Conservation (phyloP, 345 rosid genomes). For the Rubroshorea leprosula region DNA sequence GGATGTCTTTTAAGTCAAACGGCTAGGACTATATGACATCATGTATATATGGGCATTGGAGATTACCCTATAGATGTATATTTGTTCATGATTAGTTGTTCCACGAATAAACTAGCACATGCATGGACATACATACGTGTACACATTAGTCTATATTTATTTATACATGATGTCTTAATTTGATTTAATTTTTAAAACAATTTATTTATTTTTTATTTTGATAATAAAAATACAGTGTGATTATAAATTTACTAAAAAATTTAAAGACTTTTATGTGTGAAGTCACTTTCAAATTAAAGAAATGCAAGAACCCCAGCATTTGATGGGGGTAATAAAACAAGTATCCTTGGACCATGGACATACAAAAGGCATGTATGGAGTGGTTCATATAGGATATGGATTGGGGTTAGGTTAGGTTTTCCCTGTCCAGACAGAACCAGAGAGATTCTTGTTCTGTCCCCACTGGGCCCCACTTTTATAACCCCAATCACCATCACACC, state of each 20-base stretch:
- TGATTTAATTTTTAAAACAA: no score
- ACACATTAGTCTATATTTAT: no score
- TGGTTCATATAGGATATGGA: background rate
- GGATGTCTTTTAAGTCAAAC: conserved; percentile 41
- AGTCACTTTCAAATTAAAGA: background rate
- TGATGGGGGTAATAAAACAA: background rate
- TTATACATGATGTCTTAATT: no score
- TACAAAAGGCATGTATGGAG: background rate
- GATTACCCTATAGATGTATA: background rate
- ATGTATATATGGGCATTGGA: conserved; percentile 20
- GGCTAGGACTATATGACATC: conserved; percentile 58
- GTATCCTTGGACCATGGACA: background rate
- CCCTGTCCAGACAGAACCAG: background rate
- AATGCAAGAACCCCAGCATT: background rate
- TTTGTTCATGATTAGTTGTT: no score
- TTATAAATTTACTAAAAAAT: no score
- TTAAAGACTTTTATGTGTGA: no score
- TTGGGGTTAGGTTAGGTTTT: background rate
- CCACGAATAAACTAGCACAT: background rate
- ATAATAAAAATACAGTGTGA: no score
- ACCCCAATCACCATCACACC: background rate
- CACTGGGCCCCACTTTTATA: background rate
- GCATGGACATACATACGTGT: background rate
- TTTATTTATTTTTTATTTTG: no score
- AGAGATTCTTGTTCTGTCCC: background rate